A percentile compares a stretch with the other conserved stretches of the same genome.
phyloP scores from a whole-genome alignment of 2,329 filamentous ascomycete species.

The Thermothelomyces thermophilus region DNA sequence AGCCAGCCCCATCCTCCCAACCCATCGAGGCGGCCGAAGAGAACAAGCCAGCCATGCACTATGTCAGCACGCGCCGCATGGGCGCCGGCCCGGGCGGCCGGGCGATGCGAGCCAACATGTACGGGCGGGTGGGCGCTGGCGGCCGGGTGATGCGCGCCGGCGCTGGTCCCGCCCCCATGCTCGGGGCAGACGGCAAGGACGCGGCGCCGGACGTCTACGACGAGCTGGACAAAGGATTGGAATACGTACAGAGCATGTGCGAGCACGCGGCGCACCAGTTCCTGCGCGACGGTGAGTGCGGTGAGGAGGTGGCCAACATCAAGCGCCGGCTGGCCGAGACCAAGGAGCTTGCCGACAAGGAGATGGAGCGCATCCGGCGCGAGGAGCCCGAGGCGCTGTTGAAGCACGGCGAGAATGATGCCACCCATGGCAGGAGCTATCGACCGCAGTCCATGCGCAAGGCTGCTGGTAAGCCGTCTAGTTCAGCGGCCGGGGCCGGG shows the following conservation, averaged over 20 bases:
- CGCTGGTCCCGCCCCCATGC: constrained; percentile 15
- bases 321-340: constrained; percentile 59
- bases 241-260: constrained; percentile 72
- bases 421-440: constrained; percentile 41
- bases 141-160: constrained; percentile 12
- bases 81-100: constrained; percentile 24
- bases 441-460: constrained; percentile 49
- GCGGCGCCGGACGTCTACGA: constrained; percentile 54
- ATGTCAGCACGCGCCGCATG: constrained; percentile 35
- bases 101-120: constrained; percentile 24
- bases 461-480: constrained; percentile 25
- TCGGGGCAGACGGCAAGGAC: constrained; percentile 24
- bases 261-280: constrained; percentile 86
- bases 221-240: constrained; percentile 68
- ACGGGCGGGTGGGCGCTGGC: constrained; percentile 19
- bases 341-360: constrained; percentile 51
- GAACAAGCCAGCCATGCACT: constrained; percentile 30
- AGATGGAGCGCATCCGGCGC: constrained; percentile 49
- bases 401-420: constrained; percentile 32
- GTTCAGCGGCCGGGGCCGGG: not conserved
- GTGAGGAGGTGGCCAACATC: constrained; percentile 66
- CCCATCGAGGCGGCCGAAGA: not conserved
- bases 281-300: constrained; percentile 79
- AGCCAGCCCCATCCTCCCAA: not conserved
- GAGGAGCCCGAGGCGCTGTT: constrained; percentile 44